Percentiles rank a stretch among this genome's conserved stretches.
phyloP scores from a whole-genome alignment of 176 grass and related monocot species.

The Oropetium thomaeum region DNA sequence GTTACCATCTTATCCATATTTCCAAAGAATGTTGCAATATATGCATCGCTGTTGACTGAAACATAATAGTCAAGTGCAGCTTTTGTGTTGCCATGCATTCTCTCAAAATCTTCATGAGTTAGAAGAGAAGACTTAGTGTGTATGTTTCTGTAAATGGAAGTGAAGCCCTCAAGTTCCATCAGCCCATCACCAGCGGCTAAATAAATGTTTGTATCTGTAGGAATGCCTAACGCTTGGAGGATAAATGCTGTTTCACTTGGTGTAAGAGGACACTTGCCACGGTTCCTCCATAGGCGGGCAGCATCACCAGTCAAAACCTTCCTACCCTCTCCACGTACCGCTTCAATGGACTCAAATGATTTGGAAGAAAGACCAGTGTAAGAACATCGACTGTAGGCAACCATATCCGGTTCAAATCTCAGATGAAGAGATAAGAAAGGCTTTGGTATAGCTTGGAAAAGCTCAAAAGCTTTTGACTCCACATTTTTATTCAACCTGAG shows the following conservation, averaged over 20 bases:
- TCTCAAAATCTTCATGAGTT: constrained; percentile 65
- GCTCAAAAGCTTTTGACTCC: constrained; percentile 57
- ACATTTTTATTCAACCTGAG: constrained; percentile 68
- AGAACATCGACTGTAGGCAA: constrained; percentile 69
- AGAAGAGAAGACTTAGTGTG: constrained; percentile 79
- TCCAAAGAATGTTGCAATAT: constrained; percentile 85
- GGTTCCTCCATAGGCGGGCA: constrained; percentile 71
- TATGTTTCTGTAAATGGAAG: constrained; percentile 67
- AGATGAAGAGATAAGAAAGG: constrained; percentile 92
- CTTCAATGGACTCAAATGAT: constrained; percentile 71
- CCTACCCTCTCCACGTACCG: constrained; percentile 56
- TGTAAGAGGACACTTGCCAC: constrained; percentile 89
- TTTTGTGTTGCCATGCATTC: constrained; percentile 96
- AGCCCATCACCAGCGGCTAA: constrained; percentile 87
- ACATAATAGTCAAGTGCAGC: constrained; percentile 93
- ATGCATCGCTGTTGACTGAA: constrained; percentile 83
- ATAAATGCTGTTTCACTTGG: constrained; percentile 90
- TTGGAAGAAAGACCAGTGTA: constrained; percentile 64
- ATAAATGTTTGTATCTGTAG: constrained; percentile 68
- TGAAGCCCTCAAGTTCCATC: constrained; percentile 82
- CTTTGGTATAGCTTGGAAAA: constrained; percentile 78
- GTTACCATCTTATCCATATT: constrained; percentile 99
- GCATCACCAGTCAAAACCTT: constrained; percentile 65
- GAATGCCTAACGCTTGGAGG: constrained; percentile 69
- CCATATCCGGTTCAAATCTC: constrained; percentile 98